Conservation (phyloP, 73 alveolate species). For the Uronychia binucleata region DNA sequence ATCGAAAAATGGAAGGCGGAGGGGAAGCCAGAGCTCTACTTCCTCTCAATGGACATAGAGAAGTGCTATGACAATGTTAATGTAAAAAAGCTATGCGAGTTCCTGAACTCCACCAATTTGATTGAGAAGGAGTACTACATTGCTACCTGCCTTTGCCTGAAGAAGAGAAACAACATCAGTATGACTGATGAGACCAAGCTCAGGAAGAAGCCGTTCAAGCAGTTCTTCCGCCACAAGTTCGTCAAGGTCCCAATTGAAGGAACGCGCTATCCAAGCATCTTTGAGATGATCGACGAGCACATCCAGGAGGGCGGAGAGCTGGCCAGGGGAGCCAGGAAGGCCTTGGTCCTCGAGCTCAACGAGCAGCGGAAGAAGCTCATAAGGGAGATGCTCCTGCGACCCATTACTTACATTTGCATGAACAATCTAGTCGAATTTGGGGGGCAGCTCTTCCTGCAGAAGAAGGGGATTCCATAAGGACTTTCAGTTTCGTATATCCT, state of each 20-base stretch:
- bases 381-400: slow-evolving; percentile 32
- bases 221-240: slow-evolving; percentile 50
- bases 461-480: slow-evolving; percentile 72
- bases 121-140: slow-evolving; percentile 57
- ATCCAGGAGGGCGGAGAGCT: slow-evolving; percentile 33
- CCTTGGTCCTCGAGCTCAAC: slow-evolving; percentile 44
- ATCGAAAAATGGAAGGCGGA: slow-evolving; percentile 64
- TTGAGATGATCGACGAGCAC: slow-evolving; percentile 53
- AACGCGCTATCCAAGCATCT: slow-evolving; percentile 46
- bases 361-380: slow-evolving; percentile 43
- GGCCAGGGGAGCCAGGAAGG: slow-evolving; percentile 21
- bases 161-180: slow-evolving; percentile 50
- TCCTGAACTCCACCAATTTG: slow-evolving; percentile 58
- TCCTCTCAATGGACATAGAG: slow-evolving; percentile 76
- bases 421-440: slow-evolving; percentile 52
- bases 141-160: slow-evolving; percentile 31
- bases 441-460: slow-evolving; percentile 40
- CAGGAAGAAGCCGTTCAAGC: slow-evolving; percentile 35
- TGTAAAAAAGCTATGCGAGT: slow-evolving; percentile 55
- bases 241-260: slow-evolving; percentile 61
- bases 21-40: slow-evolving; percentile 66
- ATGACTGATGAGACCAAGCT: slow-evolving; percentile 34
- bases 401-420: slow-evolving; percentile 30
- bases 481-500: slow-evolving; percentile 60
- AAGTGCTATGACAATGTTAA: slow-evolving; percentile 85